Base-by-base conservation (phyloP, 1,284 basidiomycete genomes). In the Xanthoconium separans region DNA sequence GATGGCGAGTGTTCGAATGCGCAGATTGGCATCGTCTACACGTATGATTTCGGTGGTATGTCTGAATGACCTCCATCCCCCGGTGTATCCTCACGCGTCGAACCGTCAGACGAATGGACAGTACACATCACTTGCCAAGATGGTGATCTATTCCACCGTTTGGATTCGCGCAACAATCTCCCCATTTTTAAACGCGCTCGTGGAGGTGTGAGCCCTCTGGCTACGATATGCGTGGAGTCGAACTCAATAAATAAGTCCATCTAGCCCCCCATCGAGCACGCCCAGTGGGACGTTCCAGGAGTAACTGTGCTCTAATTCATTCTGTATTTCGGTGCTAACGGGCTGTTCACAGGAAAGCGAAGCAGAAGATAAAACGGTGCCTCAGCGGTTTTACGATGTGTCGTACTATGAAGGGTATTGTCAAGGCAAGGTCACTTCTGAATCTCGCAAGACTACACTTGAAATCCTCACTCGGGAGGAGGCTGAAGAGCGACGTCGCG, bases 11-110 rank as follows among this genome's bases (percentile, higher is more conserved):
- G 69, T 51, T 33, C 34, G 9, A 72, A 73, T 45, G 30, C 44
- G 13, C 60, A 69, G 18, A 59, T 73, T 10, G 70, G 57, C 0
- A 66, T 74, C 51, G 59, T 64, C 40, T 70, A 68, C 36, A 65
- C 64, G 51, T 73, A 74, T 52, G 66, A 64, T 54, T 22, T 61
- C 6, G 20, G 47, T 30, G 65, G 63, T 56, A 49, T 22, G 53
- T 53, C 12, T 4, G 22, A 16, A 39, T 37, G 29, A 2, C 11
- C 18, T 22, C 10, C 9, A 12, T 27, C 27, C 34, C n/a, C 2
- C 10, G 10, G 18, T 39, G 6, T 39, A 11, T 20, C 15, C 50
- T 55, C 39, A 50, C 7, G 11, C 3, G 20, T 51, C 15, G 4
- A 22, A 22, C 46, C 16, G 20, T 20, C 46, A 65, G 65, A 64